Percentiles rank a stretch among this genome's conserved stretches.
These are phyloP conservation scores for Ploettnerulaceae sp. DNA, from an alignment of 2,329 filamentous ascomycete genomes.

Conservation along the genomic window DNA sequence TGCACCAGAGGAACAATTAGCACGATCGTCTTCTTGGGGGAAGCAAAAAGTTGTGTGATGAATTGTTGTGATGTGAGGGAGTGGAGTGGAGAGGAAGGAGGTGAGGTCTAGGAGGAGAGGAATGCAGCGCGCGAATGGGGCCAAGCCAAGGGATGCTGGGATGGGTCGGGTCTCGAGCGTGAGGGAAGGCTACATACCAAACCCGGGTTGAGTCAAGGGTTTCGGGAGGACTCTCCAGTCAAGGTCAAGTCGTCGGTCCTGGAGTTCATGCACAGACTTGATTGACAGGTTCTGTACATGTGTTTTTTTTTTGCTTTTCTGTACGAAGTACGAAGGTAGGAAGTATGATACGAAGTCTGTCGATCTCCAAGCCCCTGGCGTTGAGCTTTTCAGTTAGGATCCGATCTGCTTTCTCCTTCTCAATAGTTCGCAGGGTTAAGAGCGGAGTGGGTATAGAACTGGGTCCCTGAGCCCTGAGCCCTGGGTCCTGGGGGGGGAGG, in stretches of 20 bases:
- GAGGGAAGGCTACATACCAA: slow-evolving; percentile 26
- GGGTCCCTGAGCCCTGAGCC: too few relatives aligned
- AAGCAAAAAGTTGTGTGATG: slow-evolving; percentile 5
- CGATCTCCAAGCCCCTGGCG: too few relatives aligned
- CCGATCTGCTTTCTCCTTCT: too few relatives aligned
- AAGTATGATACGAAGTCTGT: too few relatives aligned
- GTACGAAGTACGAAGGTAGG: too few relatives aligned
- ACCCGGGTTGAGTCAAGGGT: slow-evolving; percentile 22
- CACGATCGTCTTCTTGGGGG: slow-evolving; percentile 14
- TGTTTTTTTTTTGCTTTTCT: too few relatives aligned
- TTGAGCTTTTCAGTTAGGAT: too few relatives aligned
- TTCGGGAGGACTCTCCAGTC: slow-evolving; percentile 24
- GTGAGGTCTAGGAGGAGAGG: slow-evolving; percentile 7
- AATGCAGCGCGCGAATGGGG: slow-evolving; percentile 24
- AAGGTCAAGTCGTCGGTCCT: too few relatives aligned
- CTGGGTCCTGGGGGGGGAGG: too few relatives aligned
- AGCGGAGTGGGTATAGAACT: too few relatives aligned
- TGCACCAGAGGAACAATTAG: slow-evolving; percentile 14
- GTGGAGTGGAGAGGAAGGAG: slow-evolving; percentile 13
- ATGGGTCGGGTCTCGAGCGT: slow-evolving; percentile 18
- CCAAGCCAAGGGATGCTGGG: slow-evolving; percentile 27
- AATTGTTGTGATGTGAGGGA: slow-evolving; percentile 18
- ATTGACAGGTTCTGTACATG: too few relatives aligned
- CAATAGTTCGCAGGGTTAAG: too few relatives aligned
- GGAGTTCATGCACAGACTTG: slow-evolving; percentile 24